Conservation (phyloP, 192 early-diverging fungal species). For the Backusella morwellensis region DNA sequence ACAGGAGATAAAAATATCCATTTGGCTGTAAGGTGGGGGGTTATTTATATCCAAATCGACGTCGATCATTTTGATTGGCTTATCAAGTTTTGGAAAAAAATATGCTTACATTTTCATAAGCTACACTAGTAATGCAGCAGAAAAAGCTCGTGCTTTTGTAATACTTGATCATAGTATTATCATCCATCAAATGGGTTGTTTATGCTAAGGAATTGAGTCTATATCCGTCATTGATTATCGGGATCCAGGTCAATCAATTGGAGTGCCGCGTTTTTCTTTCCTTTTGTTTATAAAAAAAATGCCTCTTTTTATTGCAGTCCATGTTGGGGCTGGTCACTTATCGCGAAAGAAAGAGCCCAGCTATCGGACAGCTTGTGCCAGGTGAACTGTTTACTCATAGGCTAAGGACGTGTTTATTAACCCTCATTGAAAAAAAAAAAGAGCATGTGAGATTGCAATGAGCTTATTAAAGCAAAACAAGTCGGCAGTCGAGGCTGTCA, state of each 20-base stretch:
- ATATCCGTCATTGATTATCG: no score
- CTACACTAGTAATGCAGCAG: no score
- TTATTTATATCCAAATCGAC: background rate
- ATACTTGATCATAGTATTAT: no score
- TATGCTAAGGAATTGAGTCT: no score
- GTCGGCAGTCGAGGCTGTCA: slow-evolving; percentile 31
- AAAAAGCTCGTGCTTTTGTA: no score
- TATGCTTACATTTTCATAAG: background rate
- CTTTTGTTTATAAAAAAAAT: background rate
- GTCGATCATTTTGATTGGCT: background rate
- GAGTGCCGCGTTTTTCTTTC: background rate
- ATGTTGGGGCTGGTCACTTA: slow-evolving; percentile 47
- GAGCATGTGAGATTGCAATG: slow-evolving; percentile 40
- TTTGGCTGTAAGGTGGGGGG: no score
- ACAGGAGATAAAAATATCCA: background rate
- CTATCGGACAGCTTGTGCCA: slow-evolving; percentile 34
- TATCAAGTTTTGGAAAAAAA: no score
- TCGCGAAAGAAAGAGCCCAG: slow-evolving; percentile 30
- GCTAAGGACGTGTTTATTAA: background rate
- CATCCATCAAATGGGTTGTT: no score
- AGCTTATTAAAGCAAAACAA: slow-evolving; percentile 19
- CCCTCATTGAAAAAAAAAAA: background rate
- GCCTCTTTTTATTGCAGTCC: slow-evolving; percentile 47
- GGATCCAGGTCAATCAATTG: no score
- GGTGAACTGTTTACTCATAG: slow-evolving; percentile 5